Evolutionary conservation across 768 basidiomycete genomes (phyloP).

Genomic region (Xerocomus spinulosus): DNA sequence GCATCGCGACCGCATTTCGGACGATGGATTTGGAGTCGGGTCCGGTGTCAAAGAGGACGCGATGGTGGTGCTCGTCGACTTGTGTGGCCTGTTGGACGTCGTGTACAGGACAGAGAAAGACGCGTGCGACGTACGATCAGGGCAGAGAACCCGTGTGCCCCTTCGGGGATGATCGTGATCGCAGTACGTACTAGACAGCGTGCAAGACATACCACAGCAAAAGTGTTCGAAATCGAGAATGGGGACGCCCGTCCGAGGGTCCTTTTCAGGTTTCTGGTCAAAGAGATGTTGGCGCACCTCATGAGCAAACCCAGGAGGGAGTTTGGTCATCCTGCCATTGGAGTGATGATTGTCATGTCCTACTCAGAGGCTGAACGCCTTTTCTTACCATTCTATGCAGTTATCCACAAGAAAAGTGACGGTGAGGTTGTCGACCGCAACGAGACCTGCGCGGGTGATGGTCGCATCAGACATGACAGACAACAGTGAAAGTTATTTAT

Average conservation of each 20-base stretch:
- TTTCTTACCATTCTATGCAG: constrained; percentile 66
- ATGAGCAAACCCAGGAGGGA: constrained; percentile 74
- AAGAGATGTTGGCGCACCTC: constrained; percentile 63
- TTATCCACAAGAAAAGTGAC: constrained; percentile 76
- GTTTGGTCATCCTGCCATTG: constrained; percentile 61
- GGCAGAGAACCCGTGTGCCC: constrained; percentile 82
- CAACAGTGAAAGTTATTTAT: no score
- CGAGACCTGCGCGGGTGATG: constrained; percentile 19
- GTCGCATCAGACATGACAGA: constrained; percentile 12
- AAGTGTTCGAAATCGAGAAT: constrained; percentile 69
- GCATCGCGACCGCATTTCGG: constrained; percentile 64
- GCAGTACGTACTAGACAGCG: background rate
- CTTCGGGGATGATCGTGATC: constrained; percentile 30
- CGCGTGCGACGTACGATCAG: constrained; percentile 51
- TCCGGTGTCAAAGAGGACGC: constrained; percentile 80
- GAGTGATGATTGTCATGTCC: background rate
- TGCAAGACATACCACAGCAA: constrained; percentile 62
- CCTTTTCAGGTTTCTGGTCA: constrained; percentile 41
- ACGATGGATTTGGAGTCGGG: constrained; percentile 72
- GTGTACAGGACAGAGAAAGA: background rate
- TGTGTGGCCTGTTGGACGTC: constrained; percentile 48
- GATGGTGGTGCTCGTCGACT: constrained; percentile 40
- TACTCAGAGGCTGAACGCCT: background rate
- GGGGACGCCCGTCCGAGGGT: constrained; percentile 50
- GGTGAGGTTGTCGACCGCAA: constrained; percentile 34